Evolutionary conservation across 306 rosid species (phyloP), one percentile per base, ranked within the genome.

Genomic region (Biancaea sappan): DNA sequence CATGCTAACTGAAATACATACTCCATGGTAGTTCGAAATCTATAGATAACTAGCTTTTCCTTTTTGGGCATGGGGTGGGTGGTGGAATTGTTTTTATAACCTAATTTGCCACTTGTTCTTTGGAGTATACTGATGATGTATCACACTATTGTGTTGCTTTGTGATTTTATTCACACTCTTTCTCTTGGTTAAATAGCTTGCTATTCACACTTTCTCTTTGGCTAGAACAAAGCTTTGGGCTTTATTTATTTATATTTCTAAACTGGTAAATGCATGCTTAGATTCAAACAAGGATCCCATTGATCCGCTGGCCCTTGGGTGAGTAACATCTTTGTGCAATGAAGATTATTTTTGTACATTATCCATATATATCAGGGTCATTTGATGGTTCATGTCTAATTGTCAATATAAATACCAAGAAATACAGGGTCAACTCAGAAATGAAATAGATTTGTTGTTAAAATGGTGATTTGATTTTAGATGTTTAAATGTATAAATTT

Each of bases 401-500:
- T 24, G 51, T 31, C 26, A 12, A 66, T 51, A 58, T 44, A 62
- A 19, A 11, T 73, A 38, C 24, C 53, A 62, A 35, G 10, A 54
- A 54, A 35, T 29, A 9, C 29, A 69, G 11, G 37, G 14, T 60
- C 12, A 48, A 12, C 46, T 60, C 2, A 9, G 35, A 26, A 47
- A 19, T 40, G 66, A 28, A 29, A 29, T 64, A 41, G 46, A 8
- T 80, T 14, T 57, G 16, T 80, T 9, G 34, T 73, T 63, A 16
- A 47, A 43, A 52, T 31, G 13, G 38, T 12, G 51, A 29, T 8
- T 35, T 69, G 59, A 16, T 57, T 19, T 67, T 57, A 31, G 29
- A 60, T 18, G 51, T 74, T 71, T 19, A 40, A 65, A 35, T 16
- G 26, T 52, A 61, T 77, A 47, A 72, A 37, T 58, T 37, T 71